phyloP scores from a whole-genome alignment of 83 land plant species.

The Picea mariana region DNA sequence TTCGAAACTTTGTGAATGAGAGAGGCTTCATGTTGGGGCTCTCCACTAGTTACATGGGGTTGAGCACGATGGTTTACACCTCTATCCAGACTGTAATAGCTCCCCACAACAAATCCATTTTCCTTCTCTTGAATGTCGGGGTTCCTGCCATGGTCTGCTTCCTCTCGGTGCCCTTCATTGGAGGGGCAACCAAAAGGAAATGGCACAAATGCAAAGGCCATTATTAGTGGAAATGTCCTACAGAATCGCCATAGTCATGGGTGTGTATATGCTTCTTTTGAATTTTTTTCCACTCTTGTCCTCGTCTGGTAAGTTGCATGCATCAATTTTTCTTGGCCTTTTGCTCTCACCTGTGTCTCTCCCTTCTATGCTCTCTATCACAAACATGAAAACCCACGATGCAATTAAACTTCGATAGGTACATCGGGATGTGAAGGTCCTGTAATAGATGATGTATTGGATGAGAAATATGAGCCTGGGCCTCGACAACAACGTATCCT shows the following conservation, averaged over 20 bases:
- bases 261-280: slow-evolving; percentile 29
- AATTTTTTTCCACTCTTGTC: slow-evolving; percentile 17
- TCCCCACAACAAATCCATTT: slow-evolving; percentile 19
- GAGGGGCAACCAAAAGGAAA: too few species aligned
- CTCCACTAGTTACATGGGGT: slow-evolving; percentile 51
- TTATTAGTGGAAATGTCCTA: slow-evolving; percentile 30
- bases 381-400: too few species aligned
- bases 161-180: too few species aligned
- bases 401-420: too few species aligned
- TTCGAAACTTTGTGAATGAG: too few species aligned
- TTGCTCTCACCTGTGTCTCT: slow-evolving; percentile 28
- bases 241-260: slow-evolving; percentile 38
- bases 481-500: too few species aligned
- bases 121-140: slow-evolving; percentile 42
- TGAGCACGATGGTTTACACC: slow-evolving; percentile 50
- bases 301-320: slow-evolving; percentile 6
- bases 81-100: slow-evolving; percentile 21
- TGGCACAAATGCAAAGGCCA: too few species aligned
- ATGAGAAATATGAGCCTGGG: too few species aligned
- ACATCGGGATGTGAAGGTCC: too few species aligned
- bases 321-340: slow-evolving; percentile 17
- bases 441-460: too few species aligned
- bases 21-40: slow-evolving; percentile 39
- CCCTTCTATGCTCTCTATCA: neutral
- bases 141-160: slow-evolving; percentile 31